A percentile compares a stretch with the other conserved stretches of the same genome.
phyloP scores from a whole-genome alignment of 768 basidiomycete species.

The Rubroboletus satanas region DNA sequence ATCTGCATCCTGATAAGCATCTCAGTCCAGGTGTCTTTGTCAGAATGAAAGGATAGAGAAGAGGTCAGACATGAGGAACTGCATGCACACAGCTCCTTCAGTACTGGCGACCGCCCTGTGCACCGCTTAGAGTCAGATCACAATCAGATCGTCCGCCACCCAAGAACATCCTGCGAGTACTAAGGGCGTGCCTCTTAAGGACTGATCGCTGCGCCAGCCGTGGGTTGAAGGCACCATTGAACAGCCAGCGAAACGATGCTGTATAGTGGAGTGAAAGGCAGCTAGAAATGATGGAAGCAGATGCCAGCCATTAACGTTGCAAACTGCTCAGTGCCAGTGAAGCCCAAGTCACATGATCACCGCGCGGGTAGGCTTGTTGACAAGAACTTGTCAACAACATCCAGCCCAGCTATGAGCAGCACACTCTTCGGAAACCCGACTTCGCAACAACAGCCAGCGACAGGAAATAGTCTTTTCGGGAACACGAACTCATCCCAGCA shows the following conservation, averaged over 20 bases:
- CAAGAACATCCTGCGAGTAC: neutral
- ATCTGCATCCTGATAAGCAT: neutral
- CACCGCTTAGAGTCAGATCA: neutral
- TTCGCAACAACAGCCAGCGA: constrained; percentile 21
- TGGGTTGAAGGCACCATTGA: neutral
- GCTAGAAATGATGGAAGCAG: neutral
- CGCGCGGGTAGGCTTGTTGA: neutral
- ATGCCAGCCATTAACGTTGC: neutral
- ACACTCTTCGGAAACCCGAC: constrained; percentile 24
- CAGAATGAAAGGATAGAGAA: neutral
- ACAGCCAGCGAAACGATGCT: neutral
- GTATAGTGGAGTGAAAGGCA: neutral
- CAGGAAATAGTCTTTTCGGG: constrained; percentile 28
- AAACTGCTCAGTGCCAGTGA: too few relatives aligned
- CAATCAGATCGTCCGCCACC: neutral
- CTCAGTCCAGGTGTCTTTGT: neutral
- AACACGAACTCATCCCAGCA: constrained; percentile 23
- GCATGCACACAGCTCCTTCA: too few relatives aligned
- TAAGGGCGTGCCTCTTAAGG: too few relatives aligned
- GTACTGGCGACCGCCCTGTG: neutral
- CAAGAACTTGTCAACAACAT: neutral
- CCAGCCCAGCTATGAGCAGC: constrained; percentile 11
- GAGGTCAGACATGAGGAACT: neutral
- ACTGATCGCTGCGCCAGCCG: neutral
- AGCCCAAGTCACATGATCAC: constrained; percentile 16